phyloP scores from a whole-genome alignment of 2,329 filamentous ascomycete species.

The Davidsoniella eucalypti region DNA sequence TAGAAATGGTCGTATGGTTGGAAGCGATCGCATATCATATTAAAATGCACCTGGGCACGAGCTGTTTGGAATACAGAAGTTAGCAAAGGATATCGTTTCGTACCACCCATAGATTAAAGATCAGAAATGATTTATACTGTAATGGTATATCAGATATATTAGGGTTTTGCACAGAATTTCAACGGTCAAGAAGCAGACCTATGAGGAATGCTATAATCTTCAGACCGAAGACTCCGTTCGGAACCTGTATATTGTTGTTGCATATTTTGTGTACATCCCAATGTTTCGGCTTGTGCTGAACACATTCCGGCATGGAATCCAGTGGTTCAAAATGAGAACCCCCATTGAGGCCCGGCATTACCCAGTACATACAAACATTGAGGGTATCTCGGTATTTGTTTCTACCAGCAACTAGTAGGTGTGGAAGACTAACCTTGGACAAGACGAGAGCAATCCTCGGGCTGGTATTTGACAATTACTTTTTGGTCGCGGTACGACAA shows the following conservation, averaged over 20 bases:
- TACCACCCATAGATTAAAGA: neutral
- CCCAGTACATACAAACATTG: neutral
- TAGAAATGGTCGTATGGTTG: slow-evolving; percentile 77
- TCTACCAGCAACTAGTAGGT: neutral
- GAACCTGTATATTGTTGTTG: no score
- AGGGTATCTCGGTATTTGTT: neutral
- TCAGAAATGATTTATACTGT: neutral
- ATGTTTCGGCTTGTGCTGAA: neutral
- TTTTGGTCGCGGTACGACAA: slow-evolving; percentile 78
- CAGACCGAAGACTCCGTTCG: no score
- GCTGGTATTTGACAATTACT: slow-evolving; percentile 82
- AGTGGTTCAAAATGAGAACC: neutral
- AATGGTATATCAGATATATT: no score
- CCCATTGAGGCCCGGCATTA: neutral
- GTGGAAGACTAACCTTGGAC: slow-evolving; percentile 58
- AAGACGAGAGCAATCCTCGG: slow-evolving; percentile 76
- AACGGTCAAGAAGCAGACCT: no score
- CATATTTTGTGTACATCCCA: no score
- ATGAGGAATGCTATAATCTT: no score
- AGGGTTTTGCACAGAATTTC: no score
- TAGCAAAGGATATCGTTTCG: neutral
- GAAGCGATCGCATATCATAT: slow-evolving; percentile 52
- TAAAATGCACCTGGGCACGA: slow-evolving; percentile 61
- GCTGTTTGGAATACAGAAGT: slow-evolving; percentile 33
- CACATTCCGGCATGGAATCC: neutral